phyloP scores from a whole-genome alignment of 108 stramenopile species.

The Pseudonitzschia multiseries region DNA sequence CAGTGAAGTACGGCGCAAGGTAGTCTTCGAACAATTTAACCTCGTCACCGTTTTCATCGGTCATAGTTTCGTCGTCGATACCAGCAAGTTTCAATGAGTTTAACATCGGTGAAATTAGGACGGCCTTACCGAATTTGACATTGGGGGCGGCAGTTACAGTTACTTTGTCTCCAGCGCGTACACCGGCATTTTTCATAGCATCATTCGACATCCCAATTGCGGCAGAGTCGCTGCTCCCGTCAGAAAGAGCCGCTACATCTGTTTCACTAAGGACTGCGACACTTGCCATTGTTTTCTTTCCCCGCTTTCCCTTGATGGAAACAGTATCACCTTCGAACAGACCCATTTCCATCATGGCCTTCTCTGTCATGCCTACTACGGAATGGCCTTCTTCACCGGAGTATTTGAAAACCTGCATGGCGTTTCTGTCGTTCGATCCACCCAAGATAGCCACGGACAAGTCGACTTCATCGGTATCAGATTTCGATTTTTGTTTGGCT shows the following conservation, averaged over 20 bases:
- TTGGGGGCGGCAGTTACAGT: conserved; percentile 72
- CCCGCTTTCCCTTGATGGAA: conserved; percentile 82
- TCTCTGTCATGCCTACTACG: conserved; percentile 76
- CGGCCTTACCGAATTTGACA: conserved; percentile 88
- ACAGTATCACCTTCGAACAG: conserved; percentile 89
- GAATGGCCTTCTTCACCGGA: conserved; percentile 72
- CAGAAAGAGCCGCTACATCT: conserved; percentile 57
- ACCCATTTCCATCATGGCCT: conserved; percentile 73
- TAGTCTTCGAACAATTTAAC: conserved; percentile 71
- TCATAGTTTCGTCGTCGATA: conserved; percentile 33
- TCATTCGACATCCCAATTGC: conserved; percentile 76
- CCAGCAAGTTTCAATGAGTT: conserved; percentile 68
- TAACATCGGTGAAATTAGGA: conserved; percentile 70
- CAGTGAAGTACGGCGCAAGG: conserved; percentile 84
- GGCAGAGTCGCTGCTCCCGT: conserved; percentile 36
- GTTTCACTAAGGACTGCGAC: conserved; percentile 66
- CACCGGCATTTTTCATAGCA: conserved; percentile 86
- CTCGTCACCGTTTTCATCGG: conserved; percentile 35
- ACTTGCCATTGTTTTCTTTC: conserved; percentile 76
- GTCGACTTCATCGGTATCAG: conserved; percentile 32
- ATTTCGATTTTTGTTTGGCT: neutral
- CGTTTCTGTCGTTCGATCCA: conserved; percentile 45
- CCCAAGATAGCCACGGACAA: conserved; percentile 68
- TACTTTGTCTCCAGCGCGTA: conserved; percentile 81
- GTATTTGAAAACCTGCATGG: conserved; percentile 75